phyloP scores from a whole-genome alignment of 2,329 filamentous ascomycete genomes.

The Fusarium albosuccineum region DNA sequence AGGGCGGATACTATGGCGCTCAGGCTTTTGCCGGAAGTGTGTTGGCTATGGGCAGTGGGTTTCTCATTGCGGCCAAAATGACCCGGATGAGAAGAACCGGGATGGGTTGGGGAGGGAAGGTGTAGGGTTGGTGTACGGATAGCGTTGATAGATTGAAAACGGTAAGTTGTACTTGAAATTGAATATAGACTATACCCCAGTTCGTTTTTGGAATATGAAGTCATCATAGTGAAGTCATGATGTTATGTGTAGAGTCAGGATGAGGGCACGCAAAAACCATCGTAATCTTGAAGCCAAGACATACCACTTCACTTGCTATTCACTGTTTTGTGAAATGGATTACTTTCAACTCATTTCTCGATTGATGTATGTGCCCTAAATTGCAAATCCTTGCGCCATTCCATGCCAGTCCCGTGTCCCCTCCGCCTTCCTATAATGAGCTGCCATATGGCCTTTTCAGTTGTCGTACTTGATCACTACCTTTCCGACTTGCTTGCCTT shows the following conservation, averaged over 20 bases:
- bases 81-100: constrained; percentile 55
- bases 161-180: too few species aligned
- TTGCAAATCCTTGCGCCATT: neutral
- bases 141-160: too few species aligned
- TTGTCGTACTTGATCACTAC: constrained; percentile 46
- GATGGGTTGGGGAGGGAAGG: constrained; percentile 56
- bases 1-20: constrained; percentile 62
- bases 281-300: neutral
- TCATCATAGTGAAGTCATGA: too few species aligned
- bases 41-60: constrained; percentile 56
- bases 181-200: too few species aligned
- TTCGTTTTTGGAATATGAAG: too few species aligned
- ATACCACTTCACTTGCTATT: neutral
- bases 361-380: neutral
- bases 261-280: too few species aligned
- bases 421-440: too few species aligned
- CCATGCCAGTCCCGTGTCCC: neutral
- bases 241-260: neutral
- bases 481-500: constrained; percentile 59
- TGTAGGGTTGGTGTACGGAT: constrained; percentile 37
- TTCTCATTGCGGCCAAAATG: constrained; percentile 56
- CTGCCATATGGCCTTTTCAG: neutral
- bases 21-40: constrained; percentile 62
- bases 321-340: too few species aligned
- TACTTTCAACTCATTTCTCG: too few species aligned